phyloP scores from a whole-genome alignment of 2,329 filamentous ascomycete genomes.

The Aspergillus luchuensis region DNA sequence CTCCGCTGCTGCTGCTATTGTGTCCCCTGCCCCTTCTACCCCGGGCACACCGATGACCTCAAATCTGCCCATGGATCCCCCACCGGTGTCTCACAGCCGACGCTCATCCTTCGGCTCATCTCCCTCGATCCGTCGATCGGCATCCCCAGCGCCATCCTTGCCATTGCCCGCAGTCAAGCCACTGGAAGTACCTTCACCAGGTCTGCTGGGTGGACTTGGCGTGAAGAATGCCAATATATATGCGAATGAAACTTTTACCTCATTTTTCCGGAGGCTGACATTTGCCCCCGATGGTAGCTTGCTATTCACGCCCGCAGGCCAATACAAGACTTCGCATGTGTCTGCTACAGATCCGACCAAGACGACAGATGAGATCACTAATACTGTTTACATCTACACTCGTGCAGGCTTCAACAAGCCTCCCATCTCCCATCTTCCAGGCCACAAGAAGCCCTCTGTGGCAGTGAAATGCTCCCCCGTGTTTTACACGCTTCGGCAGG shows the following conservation, averaged over 20 bases:
- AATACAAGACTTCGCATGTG: constrained; percentile 80
- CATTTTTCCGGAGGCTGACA: constrained; percentile 90
- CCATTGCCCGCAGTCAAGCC: constrained; percentile 95
- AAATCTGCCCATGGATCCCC: constrained; percentile 93
- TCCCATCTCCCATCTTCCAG: constrained; percentile 89
- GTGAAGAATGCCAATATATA: constrained; percentile 88
- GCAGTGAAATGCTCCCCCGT: constrained; percentile 92
- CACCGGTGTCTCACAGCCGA: constrained; percentile 85
- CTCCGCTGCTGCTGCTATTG: constrained; percentile 60
- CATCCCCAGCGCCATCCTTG: constrained; percentile 89
- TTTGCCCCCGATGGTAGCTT: constrained; percentile 96
- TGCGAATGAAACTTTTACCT: constrained; percentile 93
- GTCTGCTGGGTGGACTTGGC: constrained; percentile 62
- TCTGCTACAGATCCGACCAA: constrained; percentile 69
- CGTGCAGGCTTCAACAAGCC: constrained; percentile 95
- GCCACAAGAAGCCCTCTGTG: constrained; percentile 97
- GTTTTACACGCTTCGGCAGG: constrained; percentile 77
- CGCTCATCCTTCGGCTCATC: constrained; percentile 88
- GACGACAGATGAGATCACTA: constrained; percentile 80
- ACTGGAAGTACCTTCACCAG: constrained; percentile 81
- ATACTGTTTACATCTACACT: constrained; percentile 98
- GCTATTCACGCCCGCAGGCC: constrained; percentile 89
- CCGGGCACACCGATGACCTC: constrained; percentile 91
- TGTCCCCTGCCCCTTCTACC: constrained; percentile 85
- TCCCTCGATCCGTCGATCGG: constrained; percentile 78